phyloP scores from a whole-genome alignment of 305 asterid genomes.

The Withania somnifera region DNA sequence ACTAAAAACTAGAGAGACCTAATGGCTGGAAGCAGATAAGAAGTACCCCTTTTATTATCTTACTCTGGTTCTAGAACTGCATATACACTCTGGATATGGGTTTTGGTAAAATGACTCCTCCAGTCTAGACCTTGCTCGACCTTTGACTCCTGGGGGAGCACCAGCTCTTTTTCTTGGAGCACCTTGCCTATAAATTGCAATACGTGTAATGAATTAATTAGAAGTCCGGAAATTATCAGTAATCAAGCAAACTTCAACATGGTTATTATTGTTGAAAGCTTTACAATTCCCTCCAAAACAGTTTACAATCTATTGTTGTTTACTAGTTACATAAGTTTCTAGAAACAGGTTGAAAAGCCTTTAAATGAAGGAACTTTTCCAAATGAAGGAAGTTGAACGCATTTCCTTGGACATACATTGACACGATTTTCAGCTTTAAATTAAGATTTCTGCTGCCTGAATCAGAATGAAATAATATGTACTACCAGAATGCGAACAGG shows the following conservation, averaged over 20 bases:
- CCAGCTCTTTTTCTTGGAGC: constrained; percentile 66
- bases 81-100: constrained; percentile 88
- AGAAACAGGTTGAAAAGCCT: not conserved
- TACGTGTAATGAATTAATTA: not conserved
- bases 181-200: constrained; percentile 49
- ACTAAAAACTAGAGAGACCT: not conserved
- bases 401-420: not conserved
- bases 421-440: not conserved
- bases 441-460: not conserved
- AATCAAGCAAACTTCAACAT: not conserved
- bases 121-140: constrained; percentile 56
- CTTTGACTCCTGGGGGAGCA: constrained; percentile 69
- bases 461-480: not conserved
- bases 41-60: not conserved
- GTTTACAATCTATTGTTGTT: not conserved
- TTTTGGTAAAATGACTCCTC: constrained; percentile 89
- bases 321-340: not conserved
- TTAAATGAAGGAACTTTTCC: not conserved
- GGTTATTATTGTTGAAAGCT: not conserved
- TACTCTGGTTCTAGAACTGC: constrained; percentile 20
- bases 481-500: not conserved
- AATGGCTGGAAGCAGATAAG: not conserved
- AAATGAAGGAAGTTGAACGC: not conserved
- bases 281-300: too few relatives aligned
- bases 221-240: not conserved